phyloP scores from a whole-genome alignment of 768 basidiomycete genomes.

The Lactifluus pinguis region DNA sequence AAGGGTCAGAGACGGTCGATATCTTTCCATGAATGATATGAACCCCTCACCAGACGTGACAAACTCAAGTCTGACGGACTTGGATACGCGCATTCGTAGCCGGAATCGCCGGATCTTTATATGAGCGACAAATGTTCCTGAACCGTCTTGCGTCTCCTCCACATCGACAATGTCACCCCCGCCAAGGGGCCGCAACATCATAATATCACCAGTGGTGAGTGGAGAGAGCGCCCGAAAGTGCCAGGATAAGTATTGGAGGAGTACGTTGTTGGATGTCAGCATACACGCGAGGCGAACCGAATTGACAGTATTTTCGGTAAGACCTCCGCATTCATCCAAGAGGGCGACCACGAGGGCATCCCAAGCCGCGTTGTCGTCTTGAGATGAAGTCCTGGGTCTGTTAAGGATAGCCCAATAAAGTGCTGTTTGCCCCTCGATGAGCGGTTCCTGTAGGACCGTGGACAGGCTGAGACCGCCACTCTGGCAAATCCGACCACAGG shows the following conservation, averaged over 20 bases:
- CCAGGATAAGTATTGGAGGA: constrained; percentile 48
- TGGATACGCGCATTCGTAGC: constrained; percentile 58
- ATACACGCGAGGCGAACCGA: constrained; percentile 64
- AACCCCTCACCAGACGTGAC: constrained; percentile 43
- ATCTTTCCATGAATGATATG: not conserved
- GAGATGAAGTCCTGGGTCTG: constrained; percentile 30
- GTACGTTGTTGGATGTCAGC: constrained; percentile 46
- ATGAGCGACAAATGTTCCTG: constrained; percentile 43
- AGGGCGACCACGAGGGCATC: constrained; percentile 39
- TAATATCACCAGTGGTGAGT: constrained; percentile 43
- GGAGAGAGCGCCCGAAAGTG: constrained; percentile 42
- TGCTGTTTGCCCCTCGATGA: constrained; percentile 54
- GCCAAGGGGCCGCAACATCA: constrained; percentile 27
- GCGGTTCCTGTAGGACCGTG: constrained; percentile 48
- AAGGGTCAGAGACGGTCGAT: not conserved
- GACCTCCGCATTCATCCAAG: constrained; percentile 33
- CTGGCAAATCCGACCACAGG: constrained; percentile 52
- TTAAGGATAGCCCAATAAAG: constrained; percentile 64
- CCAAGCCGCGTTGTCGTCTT: constrained; percentile 9
- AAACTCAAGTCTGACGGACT: constrained; percentile 48
- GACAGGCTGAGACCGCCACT: constrained; percentile 41
- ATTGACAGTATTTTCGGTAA: constrained; percentile 23
- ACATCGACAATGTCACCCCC: constrained; percentile 48
- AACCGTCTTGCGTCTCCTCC: constrained; percentile 30
- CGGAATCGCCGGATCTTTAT: constrained; percentile 53